Evolutionary conservation across 208 protist species (phyloP).

Genomic region (Phytomonas sp.): DNA sequence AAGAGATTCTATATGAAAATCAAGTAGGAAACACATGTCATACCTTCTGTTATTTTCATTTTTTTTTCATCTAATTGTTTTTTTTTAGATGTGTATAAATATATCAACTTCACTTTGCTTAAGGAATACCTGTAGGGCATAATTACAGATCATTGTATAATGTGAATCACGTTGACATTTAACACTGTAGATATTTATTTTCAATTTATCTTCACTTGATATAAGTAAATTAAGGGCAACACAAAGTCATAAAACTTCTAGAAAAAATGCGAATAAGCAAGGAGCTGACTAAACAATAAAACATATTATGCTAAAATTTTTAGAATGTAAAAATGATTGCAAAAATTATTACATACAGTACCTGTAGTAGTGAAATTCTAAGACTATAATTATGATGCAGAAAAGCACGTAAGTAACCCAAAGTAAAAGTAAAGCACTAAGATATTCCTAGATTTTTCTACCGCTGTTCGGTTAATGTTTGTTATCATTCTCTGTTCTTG

Average conservation of each 20-base stretch:
- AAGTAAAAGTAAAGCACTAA: conserved; percentile 10
- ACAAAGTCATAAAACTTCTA: neutral
- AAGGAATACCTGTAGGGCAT: neutral
- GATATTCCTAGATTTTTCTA: neutral
- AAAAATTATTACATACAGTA: neutral
- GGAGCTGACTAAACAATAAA: neutral
- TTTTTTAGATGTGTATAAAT: conserved; percentile 2
- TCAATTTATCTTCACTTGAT: neutral
- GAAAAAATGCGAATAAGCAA: neutral
- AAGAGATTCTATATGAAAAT: neutral
- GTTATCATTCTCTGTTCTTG: conserved; percentile 11
- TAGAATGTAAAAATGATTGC: neutral
- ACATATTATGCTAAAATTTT: neutral
- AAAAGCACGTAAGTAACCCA: neutral
- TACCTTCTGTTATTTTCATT: neutral
- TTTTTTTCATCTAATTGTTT: neutral
- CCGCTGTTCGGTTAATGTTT: conserved; percentile 4
- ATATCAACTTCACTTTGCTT: neutral
- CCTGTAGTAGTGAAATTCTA: neutral
- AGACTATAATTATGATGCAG: conserved; percentile 4
- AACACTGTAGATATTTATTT: neutral
- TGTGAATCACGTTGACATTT: neutral
- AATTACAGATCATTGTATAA: neutral
- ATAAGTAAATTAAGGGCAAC: neutral
- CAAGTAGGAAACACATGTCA: neutral